Evolutionary conservation across 441 rosid species (phyloP).

Genomic region (Kokia cookei): DNA sequence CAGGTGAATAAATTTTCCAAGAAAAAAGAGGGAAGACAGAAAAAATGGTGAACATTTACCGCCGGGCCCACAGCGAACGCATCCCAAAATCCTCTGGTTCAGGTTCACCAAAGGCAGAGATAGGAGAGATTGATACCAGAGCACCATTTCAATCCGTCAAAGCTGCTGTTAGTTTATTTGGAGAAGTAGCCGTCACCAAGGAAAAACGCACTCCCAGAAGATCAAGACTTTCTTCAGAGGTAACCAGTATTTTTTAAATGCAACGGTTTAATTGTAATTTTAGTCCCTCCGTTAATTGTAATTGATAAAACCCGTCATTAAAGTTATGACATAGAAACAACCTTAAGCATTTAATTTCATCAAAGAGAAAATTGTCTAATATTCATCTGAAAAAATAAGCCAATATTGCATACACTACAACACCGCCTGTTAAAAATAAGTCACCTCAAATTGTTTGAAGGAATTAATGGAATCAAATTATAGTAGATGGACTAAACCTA

Average conservation of each 20-base stretch:
- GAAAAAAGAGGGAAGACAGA: neutral
- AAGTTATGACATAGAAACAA: too few relatives aligned
- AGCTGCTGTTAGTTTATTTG: conserved; percentile 85
- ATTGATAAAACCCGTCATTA: too few relatives aligned
- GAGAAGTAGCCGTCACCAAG: conserved; percentile 56
- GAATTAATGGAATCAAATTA: too few relatives aligned
- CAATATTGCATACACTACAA: too few relatives aligned
- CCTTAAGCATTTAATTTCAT: too few relatives aligned
- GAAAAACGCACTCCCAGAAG: conserved; percentile 38
- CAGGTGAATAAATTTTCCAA: neutral
- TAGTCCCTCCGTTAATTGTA: neutral
- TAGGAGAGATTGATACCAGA: conserved; percentile 91
- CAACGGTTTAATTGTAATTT: neutral
- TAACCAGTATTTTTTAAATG: conserved; percentile 4
- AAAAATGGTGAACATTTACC: conserved; percentile 26
- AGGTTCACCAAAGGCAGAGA: conserved; percentile 48
- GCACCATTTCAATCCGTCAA: conserved; percentile 89
- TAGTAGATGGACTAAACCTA: too few relatives aligned
- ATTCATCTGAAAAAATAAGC: too few relatives aligned
- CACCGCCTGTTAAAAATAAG: too few relatives aligned
- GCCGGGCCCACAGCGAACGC: conserved; percentile 13
- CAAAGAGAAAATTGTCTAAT: too few relatives aligned
- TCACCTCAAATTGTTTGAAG: too few relatives aligned
- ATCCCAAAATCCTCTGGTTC: neutral
- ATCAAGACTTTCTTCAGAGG: conserved; percentile 70